Evolutionary conservation across 257 asterid genomes (phyloP).

Genomic region (Scutellaria barbata): DNA sequence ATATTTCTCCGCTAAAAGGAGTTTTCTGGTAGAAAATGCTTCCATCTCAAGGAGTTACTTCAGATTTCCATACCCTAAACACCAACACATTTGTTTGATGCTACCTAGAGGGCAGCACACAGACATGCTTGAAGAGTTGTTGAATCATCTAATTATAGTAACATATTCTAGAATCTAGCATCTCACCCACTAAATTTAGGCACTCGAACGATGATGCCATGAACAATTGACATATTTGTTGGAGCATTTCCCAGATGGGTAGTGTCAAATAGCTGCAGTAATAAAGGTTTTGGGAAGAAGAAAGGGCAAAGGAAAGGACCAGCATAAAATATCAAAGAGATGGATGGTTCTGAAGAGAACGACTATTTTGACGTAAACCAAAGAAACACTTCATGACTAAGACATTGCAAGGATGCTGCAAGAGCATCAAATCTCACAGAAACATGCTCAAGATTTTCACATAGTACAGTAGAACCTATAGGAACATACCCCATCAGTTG

Average conservation of each 20-base stretch:
- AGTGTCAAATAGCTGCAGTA: neutral
- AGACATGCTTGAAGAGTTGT: conserved; percentile 22
- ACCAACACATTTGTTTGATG: neutral
- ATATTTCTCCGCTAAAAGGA: conserved; percentile 5
- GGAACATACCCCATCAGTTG: conserved; percentile 21
- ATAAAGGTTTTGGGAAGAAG: neutral
- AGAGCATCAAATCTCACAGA: conserved; percentile 16
- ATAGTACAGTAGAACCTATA: neutral
- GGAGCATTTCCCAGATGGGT: conserved; percentile 12
- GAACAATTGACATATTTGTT: neutral
- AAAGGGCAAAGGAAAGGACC: conserved; percentile 2
- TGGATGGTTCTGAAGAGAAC: conserved; percentile 11
- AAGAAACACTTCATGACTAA: conserved; percentile 23
- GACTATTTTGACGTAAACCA: neutral
- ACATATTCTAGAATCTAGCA: neutral
- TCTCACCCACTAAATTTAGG: conserved; percentile 3
- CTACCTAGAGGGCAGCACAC: conserved; percentile 19
- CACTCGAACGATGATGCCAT: conserved; percentile 19
- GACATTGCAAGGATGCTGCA: conserved; percentile 27
- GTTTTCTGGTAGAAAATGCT: neutral
- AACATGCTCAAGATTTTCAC: neutral
- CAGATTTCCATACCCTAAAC: conserved; percentile 17
- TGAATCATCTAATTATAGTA: conserved; percentile 26
- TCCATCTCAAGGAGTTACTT: conserved; percentile 33
- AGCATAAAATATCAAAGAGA: neutral